Percentiles rank a stretch among this genome's conserved stretches.
These are phyloP conservation scores for Mrakia blollopis DNA, from an alignment of 768 basidiomycete genomes.

Conservation along the genomic window DNA sequence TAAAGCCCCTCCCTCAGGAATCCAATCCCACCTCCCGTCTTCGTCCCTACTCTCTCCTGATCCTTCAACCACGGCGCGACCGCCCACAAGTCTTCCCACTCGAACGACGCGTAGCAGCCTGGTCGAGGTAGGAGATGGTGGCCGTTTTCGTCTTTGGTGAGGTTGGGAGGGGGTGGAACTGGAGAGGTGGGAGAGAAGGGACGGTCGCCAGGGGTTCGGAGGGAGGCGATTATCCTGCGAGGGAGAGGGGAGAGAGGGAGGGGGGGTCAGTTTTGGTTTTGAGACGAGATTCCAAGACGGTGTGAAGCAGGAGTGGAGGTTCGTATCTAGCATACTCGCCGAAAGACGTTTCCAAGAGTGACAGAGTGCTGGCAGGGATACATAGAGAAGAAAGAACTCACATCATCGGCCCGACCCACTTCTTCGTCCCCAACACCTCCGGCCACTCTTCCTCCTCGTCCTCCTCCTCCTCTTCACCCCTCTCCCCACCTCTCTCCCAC, in stretches of 20 bases:
- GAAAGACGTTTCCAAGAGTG: too few relatives aligned
- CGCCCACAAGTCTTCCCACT: conserved; percentile 25
- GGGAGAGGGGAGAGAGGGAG: neutral
- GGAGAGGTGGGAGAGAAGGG: neutral
- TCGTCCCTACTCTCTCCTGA: neutral
- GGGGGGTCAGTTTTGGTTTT: neutral
- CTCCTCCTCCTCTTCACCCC: neutral
- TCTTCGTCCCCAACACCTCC: conserved; percentile 10
- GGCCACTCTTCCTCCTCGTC: conserved; percentile 17
- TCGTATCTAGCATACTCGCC: too few relatives aligned
- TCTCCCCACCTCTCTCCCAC: neutral
- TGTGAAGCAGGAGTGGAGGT: too few relatives aligned
- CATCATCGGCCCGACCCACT: conserved; percentile 31
- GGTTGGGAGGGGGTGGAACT: neutral
- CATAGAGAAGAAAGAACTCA: conserved; percentile 12
- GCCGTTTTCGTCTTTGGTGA: neutral
- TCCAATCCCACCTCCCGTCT: neutral
- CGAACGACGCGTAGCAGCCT: conserved; percentile 20
- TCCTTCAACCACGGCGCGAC: conserved; percentile 29
- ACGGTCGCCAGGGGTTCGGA: neutral
- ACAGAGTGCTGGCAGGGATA: neutral
- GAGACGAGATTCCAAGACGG: too few relatives aligned
- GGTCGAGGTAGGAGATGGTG: conserved; percentile 11
- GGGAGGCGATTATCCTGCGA: conserved; percentile 24
- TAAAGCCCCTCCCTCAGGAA: neutral